Conservation (phyloP, 495 filamentous ascomycete genomes). For the Hyaloscypha hepaticicola region DNA sequence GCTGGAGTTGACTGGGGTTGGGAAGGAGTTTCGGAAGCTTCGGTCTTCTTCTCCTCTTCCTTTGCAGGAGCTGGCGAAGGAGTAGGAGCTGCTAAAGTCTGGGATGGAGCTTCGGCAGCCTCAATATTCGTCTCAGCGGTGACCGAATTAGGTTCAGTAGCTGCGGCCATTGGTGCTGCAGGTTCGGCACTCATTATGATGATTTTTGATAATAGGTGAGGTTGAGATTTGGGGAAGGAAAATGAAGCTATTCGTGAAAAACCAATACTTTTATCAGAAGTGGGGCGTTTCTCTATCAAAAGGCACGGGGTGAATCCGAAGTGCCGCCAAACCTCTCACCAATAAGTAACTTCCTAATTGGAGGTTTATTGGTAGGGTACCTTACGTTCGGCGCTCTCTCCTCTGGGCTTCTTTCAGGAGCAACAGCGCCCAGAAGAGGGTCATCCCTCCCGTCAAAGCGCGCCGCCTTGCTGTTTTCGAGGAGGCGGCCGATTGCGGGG, state of each 20-base stretch:
- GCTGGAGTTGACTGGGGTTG: neutral
- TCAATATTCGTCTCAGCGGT: conserved; percentile 11
- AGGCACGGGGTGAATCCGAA: neutral
- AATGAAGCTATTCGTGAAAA: conserved; percentile 14
- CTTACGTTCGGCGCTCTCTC: neutral
- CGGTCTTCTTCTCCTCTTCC: neutral
- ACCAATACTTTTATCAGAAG: neutral
- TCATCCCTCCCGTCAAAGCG: neutral
- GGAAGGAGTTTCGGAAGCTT: neutral
- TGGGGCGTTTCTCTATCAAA: conserved; percentile 3
- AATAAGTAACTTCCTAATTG: neutral
- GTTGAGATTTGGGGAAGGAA: neutral
- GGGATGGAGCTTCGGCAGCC: conserved; percentile 8
- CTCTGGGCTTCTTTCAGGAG: neutral
- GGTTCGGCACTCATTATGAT: conserved; percentile 29
- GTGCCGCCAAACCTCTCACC: neutral
- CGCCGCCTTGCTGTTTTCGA: neutral
- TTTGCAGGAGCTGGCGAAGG: neutral
- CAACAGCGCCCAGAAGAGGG: neutral
- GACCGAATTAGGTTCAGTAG: conserved; percentile 10
- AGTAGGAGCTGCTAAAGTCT: neutral
- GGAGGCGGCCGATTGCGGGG: neutral
- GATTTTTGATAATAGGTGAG: conserved; percentile 3
- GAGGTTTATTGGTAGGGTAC: neutral
- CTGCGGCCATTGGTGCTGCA: conserved; percentile 12